phyloP scores from a whole-genome alignment of 805 yeast species.

The Saccharomyces mikatae region DNA sequence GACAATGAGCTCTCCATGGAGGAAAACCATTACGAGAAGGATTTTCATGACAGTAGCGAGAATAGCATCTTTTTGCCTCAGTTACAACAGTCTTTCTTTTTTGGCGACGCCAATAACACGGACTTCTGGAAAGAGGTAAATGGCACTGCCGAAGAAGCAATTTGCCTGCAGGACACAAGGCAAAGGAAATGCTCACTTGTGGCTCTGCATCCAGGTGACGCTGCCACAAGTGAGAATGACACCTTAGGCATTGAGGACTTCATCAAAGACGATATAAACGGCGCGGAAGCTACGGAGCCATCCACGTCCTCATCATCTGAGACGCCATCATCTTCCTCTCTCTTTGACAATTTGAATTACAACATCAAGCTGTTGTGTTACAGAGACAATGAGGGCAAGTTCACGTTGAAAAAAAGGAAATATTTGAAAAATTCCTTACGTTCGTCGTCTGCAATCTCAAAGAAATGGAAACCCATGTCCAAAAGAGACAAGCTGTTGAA shows the following conservation, averaged over 20 bases:
- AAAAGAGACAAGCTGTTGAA: constrained; percentile 12
- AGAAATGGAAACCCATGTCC: not conserved
- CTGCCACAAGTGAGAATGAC: not conserved
- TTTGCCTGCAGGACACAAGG: constrained; percentile 7
- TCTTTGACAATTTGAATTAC: constrained; percentile 10
- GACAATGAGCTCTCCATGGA: not conserved
- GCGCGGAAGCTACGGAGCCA: not conserved
- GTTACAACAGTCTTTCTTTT: not conserved
- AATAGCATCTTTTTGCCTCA: not conserved
- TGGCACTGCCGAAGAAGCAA: constrained; percentile 20
- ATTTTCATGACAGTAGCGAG: not conserved
- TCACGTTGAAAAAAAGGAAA: constrained; percentile 19
- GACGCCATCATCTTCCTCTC: constrained; percentile 6
- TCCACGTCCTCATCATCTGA: constrained; percentile 1
- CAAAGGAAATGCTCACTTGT: constrained; percentile 3
- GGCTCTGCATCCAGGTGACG: not conserved
- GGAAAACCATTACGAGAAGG: not conserved
- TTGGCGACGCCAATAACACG: constrained; percentile 9
- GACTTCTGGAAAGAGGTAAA: constrained; percentile 31
- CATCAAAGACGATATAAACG: not conserved
- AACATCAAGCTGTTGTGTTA: constrained; percentile 24
- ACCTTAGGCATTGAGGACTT: not conserved
- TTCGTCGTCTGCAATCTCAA: constrained; percentile 1
- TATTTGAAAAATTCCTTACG: not conserved
- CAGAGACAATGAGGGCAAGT: constrained; percentile 27